phyloP scores from a whole-genome alignment of 441 rosid genomes.

The Geranium incanum region DNA sequence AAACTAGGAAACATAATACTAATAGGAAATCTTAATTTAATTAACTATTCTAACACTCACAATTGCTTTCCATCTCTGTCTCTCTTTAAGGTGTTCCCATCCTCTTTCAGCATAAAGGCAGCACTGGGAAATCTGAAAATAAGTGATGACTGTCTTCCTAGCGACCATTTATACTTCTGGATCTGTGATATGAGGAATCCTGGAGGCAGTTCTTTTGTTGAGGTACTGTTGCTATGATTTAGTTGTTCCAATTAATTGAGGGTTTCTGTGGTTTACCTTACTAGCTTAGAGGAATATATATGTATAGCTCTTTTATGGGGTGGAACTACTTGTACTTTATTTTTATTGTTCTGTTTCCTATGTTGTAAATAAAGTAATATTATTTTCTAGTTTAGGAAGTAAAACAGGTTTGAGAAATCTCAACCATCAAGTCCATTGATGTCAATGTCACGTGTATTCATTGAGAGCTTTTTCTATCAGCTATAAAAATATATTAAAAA shows the following conservation, averaged over 20 bases:
- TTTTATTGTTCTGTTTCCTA: not conserved
- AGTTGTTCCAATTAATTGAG: constrained; percentile 11
- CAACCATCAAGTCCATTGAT: not conserved
- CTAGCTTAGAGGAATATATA: constrained; percentile 2
- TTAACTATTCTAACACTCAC: not conserved
- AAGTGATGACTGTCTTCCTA: constrained; percentile 93
- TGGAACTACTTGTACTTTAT: constrained; percentile 5
- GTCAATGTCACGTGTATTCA: not conserved
- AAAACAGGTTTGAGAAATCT: constrained; percentile 7
- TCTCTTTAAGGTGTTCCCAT: constrained; percentile 73
- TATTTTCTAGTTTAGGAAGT: not conserved
- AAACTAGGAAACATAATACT: too few species aligned
- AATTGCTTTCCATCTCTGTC: constrained; percentile 18
- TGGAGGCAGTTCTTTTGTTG: constrained; percentile 95
- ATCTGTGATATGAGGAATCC: constrained; percentile 98
- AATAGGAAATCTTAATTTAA: too few species aligned
- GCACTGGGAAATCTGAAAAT: constrained; percentile 87
- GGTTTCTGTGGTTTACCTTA: constrained; percentile 1
- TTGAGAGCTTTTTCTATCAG: not conserved
- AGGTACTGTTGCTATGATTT: constrained; percentile 43
- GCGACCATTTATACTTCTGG: constrained; percentile 82
- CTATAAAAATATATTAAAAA: too few species aligned
- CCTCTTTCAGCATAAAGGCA: constrained; percentile 88
- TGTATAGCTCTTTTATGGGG: constrained; percentile 3
- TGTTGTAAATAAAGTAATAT: not conserved